A percentile compares a stretch with the other conserved stretches of the same genome.
These are phyloP conservation scores for Phytophthora rubi DNA, from an alignment of 352 stramenopile genomes.

Conservation along the genomic window DNA sequence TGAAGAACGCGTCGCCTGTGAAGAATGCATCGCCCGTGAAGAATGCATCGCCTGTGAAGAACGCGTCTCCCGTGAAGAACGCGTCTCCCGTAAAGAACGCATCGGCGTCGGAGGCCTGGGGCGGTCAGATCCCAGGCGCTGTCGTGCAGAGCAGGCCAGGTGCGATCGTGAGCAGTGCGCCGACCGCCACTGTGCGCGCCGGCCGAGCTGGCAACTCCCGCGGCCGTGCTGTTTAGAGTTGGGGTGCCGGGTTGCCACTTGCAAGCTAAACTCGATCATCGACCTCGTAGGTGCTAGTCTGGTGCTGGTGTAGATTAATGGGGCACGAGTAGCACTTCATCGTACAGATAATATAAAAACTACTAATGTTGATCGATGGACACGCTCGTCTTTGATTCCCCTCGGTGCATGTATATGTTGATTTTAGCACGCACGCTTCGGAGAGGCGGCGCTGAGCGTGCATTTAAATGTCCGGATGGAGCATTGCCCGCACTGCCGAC, in stretches of 20 bases:
- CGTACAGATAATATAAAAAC: neutral
- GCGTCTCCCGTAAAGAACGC: neutral
- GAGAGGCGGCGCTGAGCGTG: no score
- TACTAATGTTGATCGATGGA: neutral
- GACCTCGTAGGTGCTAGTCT: neutral
- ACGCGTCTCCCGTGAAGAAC: neutral
- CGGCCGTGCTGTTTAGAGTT: neutral
- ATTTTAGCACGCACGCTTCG: no score
- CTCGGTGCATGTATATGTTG: no score
- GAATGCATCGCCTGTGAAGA: constrained; percentile 4
- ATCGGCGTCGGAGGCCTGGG: neutral
- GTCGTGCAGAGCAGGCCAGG: neutral
- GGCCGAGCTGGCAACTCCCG: neutral
- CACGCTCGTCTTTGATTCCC: neutral
- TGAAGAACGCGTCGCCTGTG: constrained; percentile 8
- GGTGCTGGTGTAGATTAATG: no score
- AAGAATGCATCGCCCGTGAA: neutral
- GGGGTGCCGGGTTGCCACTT: neutral
- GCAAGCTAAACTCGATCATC: neutral
- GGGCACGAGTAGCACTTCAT: neutral
- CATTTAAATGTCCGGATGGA: no score
- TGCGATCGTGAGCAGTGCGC: constrained; percentile 8
- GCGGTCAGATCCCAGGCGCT: neutral
- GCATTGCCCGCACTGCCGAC: no score
- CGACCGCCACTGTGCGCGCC: neutral